Base-by-base conservation (phyloP, 768 basidiomycete species). In the Boletus tomentosulus region DNA sequence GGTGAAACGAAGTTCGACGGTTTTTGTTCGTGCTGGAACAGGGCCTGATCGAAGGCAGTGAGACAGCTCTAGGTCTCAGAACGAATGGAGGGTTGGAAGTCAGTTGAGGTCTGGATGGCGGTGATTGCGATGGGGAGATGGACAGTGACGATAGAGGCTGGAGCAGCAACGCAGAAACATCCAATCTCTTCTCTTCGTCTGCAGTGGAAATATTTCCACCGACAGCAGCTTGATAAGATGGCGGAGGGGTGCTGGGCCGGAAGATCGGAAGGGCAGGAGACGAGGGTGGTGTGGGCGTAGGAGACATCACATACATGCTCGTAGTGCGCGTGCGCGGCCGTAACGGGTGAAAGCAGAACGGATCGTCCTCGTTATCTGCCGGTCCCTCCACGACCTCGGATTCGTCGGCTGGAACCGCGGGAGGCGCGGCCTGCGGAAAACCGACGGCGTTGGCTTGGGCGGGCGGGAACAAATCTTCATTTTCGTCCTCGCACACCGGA, bases 381-480 rank as follows among this genome's bases (percentile, higher is more conserved):
- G 48, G 50, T 25, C 19, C 55, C 2, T 50, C 55, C 4, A 39
- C 24, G 19, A 35, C 25, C 45, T 43, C 56, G 9, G 49, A 9
- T 19, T 51, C 53, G 12, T 57, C 34, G 7, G 37, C n/a, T 22
- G 54, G 39, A 45, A 52, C 46, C 24, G 33, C 2, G 9, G 24
- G 30, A 46, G 49, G 51, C 1, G 52, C 53, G 6, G 34, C 38
- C 34, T 57, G 61, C 4, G 65, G 68, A 41, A 68, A 70, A 48
- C 57, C 60, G 43, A 71, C 45, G 9, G 55, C 57, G 48, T 35
- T 48, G 19, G 4, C 51, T 6, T 56, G 44, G 25, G 38, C 46
- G 24, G 56, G 28, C 28, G 65, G 57, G 30, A 64, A 66, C 51
- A 72, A 71, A 51, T 77, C 77, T 9, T 71, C 70, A 27, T 42